Evolutionary conservation across 2,329 filamentous ascomycete species (phyloP).

Genomic region (Epichloe bromicola): DNA sequence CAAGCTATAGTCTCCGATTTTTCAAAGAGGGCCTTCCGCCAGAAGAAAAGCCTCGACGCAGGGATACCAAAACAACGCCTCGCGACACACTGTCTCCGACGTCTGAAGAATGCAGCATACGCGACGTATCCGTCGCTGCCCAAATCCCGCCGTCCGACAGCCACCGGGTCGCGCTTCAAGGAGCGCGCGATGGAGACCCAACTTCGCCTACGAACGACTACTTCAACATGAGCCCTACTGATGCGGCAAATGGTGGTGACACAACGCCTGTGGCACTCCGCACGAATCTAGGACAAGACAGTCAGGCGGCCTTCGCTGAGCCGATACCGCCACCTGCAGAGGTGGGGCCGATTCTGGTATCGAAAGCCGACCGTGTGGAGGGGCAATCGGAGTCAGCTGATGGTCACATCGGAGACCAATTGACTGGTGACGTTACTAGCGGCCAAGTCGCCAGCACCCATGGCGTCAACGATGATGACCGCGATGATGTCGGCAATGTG

Average conservation of each 20-base stretch:
- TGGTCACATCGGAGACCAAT: slow-evolving; percentile 23
- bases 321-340: slow-evolving; percentile 9
- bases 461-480: slow-evolving; percentile 11
- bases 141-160: neutral
- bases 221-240: slow-evolving; percentile 10
- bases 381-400: slow-evolving; percentile 25
- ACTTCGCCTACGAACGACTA: slow-evolving; percentile 2
- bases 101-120: slow-evolving; percentile 17
- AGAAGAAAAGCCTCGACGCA: slow-evolving; percentile 42
- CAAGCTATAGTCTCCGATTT: slow-evolving; percentile 53
- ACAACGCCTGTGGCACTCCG: slow-evolving; percentile 8
- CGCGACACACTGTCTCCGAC: slow-evolving; percentile 30
- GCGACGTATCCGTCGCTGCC: neutral
- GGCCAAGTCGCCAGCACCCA: neutral
- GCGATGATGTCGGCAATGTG: slow-evolving; percentile 11
- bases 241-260: slow-evolving; percentile 1
- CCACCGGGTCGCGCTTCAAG: neutral
- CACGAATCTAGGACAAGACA: slow-evolving; percentile 8
- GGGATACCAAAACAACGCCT: slow-evolving; percentile 26
- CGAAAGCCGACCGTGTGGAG: slow-evolving; percentile 16
- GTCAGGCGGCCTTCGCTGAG: slow-evolving; percentile 11
- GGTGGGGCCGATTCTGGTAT: slow-evolving; percentile 14
- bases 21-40: slow-evolving; percentile 52
- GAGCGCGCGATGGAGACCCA: neutral
- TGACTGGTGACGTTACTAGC: slow-evolving; percentile 10